Conservation (phyloP, 352 stramenopile genomes). For the Globisporangium cederbergense region DNA sequence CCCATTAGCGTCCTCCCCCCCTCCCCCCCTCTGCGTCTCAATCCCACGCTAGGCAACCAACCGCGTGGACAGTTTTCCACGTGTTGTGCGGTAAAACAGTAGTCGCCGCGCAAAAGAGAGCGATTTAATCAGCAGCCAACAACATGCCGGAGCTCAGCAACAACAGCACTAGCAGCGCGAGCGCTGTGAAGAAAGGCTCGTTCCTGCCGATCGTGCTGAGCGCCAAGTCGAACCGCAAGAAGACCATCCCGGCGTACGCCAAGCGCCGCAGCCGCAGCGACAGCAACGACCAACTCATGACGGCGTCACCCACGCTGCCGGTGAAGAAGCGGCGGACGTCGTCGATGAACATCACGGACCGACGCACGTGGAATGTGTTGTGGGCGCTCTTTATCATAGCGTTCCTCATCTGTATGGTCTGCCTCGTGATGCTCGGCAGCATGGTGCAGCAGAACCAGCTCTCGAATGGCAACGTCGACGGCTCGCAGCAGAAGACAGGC, state of each 20-base stretch:
- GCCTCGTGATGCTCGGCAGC: constrained; percentile 40
- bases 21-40: too few relatives aligned
- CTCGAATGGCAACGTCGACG: constrained; percentile 41
- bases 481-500: constrained; percentile 18
- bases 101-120: background rate
- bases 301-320: background rate
- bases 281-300: constrained; percentile 16
- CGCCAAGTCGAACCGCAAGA: constrained; percentile 29
- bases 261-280: constrained; percentile 28
- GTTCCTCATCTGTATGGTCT: constrained; percentile 45
- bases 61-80: background rate
- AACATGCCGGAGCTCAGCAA: constrained; percentile 26
- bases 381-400: constrained; percentile 43
- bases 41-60: background rate
- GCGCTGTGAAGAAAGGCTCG: constrained; percentile 27
- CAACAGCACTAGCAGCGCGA: constrained; percentile 6
- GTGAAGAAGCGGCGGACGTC: background rate
- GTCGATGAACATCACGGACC: constrained; percentile 14
- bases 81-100: background rate
- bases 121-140: background rate
- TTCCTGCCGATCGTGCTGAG: constrained; percentile 37
- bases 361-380: constrained; percentile 41
- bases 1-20: background rate
- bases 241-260: constrained; percentile 17
- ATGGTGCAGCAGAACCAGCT: constrained; percentile 46